Evolutionary conservation across 495 filamentous ascomycete species (phyloP), one percentile per base, ranked within the genome.

Genomic region (Clavariopsis aquatica): DNA sequence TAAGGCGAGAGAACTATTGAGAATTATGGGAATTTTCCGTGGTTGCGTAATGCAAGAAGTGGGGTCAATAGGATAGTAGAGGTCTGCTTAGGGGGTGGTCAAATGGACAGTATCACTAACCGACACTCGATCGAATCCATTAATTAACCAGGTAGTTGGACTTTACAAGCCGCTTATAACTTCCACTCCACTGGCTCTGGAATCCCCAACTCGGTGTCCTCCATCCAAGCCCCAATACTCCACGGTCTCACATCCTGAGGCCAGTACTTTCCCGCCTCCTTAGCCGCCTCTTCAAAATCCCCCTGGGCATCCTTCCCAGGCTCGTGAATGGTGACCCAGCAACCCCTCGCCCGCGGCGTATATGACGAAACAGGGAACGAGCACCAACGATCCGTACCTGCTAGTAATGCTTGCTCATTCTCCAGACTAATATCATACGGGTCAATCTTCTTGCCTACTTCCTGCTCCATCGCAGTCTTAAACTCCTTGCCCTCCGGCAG

Each of bases 181-280:
- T 62, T 63, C 65, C 66, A 69, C 31, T 68, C 64, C 29, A 53
- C 10, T 4, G 68, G 67, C 49, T 15, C 22, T 22, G 63, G 46
- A 72, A 83, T 71, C 15, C 71, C 64, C 23, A 80, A 58, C n/a
- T 67, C 67, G 0, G 76, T 74, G 29, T 80, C 73, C 46, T 79
- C 73, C 70, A 81, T 66, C 72, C 74, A 74, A 3, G 81, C 29
- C 1, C 76, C 79, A 1, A 83, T 28, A 31, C 69, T 69, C 79
- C 80, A 82, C 49, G 77, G 73, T 34, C 72, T 65, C 28, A 80
- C 47, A n/a, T 72, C 76, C 19, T 51, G 36, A 15, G 80, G 81
- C 76, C 73, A 83, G 66, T 78, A 81, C 45, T 57, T 65, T 20
- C 52, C 60, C 1, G 64, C 68, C 55, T 70, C 70, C 49, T 57